Conservation (phyloP, 495 filamentous ascomycete genomes). For the Talaromyces liani region DNA sequence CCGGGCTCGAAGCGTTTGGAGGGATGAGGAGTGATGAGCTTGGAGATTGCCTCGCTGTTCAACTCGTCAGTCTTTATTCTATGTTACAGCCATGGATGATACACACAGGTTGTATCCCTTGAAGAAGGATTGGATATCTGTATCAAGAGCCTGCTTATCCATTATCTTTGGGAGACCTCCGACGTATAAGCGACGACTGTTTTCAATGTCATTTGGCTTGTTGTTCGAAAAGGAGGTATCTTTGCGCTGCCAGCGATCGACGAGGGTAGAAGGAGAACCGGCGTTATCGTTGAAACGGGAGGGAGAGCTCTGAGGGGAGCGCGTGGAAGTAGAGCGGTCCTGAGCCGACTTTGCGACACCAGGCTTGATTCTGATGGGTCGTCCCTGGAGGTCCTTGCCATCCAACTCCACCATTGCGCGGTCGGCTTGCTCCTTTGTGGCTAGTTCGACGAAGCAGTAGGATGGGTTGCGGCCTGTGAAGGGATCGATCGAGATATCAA, state of each 20-base stretch:
- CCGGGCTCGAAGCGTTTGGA: conserved; percentile 43
- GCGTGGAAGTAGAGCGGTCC: conserved; percentile 17
- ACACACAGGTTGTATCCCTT: conserved; percentile 45
- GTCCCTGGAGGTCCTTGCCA: conserved; percentile 34
- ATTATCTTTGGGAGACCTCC: conserved; percentile 53
- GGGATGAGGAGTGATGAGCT: conserved; percentile 52
- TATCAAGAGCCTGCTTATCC: conserved; percentile 45
- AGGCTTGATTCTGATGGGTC: conserved; percentile 43
- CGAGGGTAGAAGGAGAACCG: conserved; percentile 16
- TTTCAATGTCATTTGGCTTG: conserved; percentile 19
- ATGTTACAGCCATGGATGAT: neutral
- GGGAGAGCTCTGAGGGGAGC: neutral
- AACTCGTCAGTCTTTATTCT: neutral
- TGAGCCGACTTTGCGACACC: conserved; percentile 35
- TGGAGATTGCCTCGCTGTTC: conserved; percentile 48
- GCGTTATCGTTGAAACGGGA: conserved; percentile 5
- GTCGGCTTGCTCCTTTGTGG: conserved; percentile 33
- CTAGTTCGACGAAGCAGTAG: conserved; percentile 54
- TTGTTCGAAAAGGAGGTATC: conserved; percentile 15
- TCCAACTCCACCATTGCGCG: conserved; percentile 36
- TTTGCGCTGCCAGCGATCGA: conserved; percentile 32
- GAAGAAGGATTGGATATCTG: conserved; percentile 52
- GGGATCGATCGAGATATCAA: conserved; percentile 50
- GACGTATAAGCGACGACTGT: conserved; percentile 53
- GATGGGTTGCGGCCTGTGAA: conserved; percentile 50